phyloP scores from a whole-genome alignment of 306 rosid species.

The Fragaria vesca region DNA sequence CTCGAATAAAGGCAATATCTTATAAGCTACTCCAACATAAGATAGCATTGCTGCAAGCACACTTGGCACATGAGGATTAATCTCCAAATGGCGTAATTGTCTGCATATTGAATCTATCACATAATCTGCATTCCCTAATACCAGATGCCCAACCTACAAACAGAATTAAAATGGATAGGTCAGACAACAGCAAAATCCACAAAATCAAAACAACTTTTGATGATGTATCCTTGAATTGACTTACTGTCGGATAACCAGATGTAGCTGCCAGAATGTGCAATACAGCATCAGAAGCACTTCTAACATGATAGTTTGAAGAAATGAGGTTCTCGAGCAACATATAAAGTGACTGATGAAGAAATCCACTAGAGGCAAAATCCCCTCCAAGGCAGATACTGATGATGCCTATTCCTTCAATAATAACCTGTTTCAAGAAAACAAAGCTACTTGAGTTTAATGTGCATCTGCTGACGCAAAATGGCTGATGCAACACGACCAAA shows the following conservation, averaged over 20 bases:
- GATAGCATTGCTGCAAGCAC: slow-evolving; percentile 89
- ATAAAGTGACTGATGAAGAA: slow-evolving; percentile 92
- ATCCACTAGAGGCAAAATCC: slow-evolving; percentile 72
- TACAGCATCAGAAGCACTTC: slow-evolving; percentile 75
- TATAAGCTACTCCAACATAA: slow-evolving; percentile 79
- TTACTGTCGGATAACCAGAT: slow-evolving; percentile 64
- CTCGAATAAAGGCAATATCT: slow-evolving; percentile 87
- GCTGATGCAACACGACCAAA: neutral
- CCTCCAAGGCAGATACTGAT: slow-evolving; percentile 72
- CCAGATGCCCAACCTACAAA: slow-evolving; percentile 80
- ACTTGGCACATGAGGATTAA: slow-evolving; percentile 73
- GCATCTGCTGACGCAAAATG: neutral
- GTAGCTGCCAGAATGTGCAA: slow-evolving; percentile 59
- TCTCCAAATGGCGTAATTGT: slow-evolving; percentile 85
- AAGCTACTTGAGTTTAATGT: slow-evolving; percentile 24
- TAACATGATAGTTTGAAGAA: slow-evolving; percentile 63
- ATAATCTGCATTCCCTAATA: slow-evolving; percentile 85
- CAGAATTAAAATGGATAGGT: slow-evolving; percentile 14
- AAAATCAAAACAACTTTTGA: slow-evolving; percentile 8
- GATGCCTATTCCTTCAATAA: slow-evolving; percentile 88
- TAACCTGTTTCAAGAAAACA: slow-evolving; percentile 65
- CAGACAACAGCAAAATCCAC: slow-evolving; percentile 2
- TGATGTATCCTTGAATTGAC: slow-evolving; percentile 24
- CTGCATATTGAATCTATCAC: slow-evolving; percentile 90
- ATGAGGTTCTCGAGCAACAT: slow-evolving; percentile 85